Percentiles rank a stretch among this genome's conserved stretches.
These are phyloP conservation scores for Pyronema domesticum DNA, from an alignment of 495 filamentous ascomycete genomes.

Conservation along the genomic window DNA sequence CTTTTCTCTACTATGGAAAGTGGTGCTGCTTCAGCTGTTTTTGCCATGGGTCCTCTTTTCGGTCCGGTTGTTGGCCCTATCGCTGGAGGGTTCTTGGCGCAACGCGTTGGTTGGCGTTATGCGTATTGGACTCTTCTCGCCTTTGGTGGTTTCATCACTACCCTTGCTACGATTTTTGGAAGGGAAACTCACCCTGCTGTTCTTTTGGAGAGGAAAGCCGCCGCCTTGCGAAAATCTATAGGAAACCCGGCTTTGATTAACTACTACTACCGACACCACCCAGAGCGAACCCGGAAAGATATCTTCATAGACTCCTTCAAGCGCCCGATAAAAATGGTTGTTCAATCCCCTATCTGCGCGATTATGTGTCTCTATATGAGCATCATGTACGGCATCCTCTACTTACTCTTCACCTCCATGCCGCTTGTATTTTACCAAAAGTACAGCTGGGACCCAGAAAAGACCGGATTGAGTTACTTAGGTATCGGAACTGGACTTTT, in stretches of 20 bases:
- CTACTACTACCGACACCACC: slow-evolving; percentile 12
- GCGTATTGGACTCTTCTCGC: slow-evolving; percentile 44
- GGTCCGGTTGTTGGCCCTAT: slow-evolving; percentile 37
- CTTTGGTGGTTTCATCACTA: slow-evolving; percentile 26
- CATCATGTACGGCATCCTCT: slow-evolving; percentile 58
- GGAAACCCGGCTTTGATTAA: slow-evolving; percentile 11
- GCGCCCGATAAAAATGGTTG: slow-evolving; percentile 35
- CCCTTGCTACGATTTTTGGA: slow-evolving; percentile 32
- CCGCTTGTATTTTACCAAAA: slow-evolving; percentile 38
- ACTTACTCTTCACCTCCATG: slow-evolving; percentile 66
- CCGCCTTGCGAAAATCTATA: slow-evolving; percentile 21
- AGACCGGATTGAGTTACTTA: slow-evolving; percentile 32
- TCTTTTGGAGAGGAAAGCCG: slow-evolving; percentile 35
- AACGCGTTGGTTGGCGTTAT: slow-evolving; percentile 41
- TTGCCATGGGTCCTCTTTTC: slow-evolving; percentile 35
- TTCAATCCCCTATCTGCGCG: slow-evolving; percentile 43
- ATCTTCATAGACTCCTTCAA: slow-evolving; percentile 29
- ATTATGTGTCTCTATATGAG: slow-evolving; percentile 55
- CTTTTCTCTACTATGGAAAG: slow-evolving; percentile 37
- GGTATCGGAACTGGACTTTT: slow-evolving; percentile 33
- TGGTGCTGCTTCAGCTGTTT: slow-evolving; percentile 43
- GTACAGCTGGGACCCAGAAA: slow-evolving; percentile 32
- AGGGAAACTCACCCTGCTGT: slow-evolving; percentile 38
- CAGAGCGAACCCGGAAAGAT: background rate
- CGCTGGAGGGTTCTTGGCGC: slow-evolving; percentile 36